These are phyloP conservation scores for Cladosporium sphaerospermum DNA, from an alignment of 2,329 filamentous ascomycete genomes.

Conservation along the genomic window DNA sequence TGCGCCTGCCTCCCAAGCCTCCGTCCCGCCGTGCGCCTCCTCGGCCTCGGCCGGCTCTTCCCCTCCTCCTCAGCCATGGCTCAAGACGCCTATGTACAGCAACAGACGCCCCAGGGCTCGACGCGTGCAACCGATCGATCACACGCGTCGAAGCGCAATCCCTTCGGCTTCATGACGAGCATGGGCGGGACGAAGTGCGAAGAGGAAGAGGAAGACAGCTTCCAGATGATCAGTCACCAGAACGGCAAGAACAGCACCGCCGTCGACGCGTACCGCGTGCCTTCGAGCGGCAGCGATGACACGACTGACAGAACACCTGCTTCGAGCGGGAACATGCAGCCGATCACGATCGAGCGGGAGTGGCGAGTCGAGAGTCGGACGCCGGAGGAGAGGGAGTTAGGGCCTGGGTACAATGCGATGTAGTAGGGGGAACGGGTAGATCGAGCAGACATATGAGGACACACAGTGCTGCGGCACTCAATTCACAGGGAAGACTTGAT, in stretches of 20 bases:
- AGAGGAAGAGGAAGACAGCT: slow-evolving; percentile 15
- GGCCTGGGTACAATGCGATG: background rate
- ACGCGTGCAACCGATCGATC: background rate
- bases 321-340: background rate
- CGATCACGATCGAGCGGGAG: slow-evolving; percentile 1
- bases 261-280: background rate
- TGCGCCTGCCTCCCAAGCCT: slow-evolving; percentile 13
- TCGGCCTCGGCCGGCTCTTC: slow-evolving; percentile 7
- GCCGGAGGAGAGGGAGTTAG: background rate
- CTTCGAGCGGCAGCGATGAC: background rate
- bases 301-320: background rate
- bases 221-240: slow-evolving; percentile 14
- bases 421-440: background rate
- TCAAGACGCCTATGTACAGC: background rate
- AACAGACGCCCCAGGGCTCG: background rate
- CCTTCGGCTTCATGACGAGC: slow-evolving; percentile 1
- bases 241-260: slow-evolving; percentile 4
- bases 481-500: too few species aligned
- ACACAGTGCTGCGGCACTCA: too few species aligned
- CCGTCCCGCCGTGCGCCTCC: slow-evolving; percentile 12
- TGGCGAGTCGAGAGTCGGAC: slow-evolving; percentile 1
- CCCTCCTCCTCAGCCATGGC: background rate
- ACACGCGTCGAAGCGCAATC: background rate
- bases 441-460: too few species aligned
- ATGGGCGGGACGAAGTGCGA: slow-evolving; percentile 2